Percentiles rank a stretch among this genome's conserved stretches.
These are phyloP conservation scores for Saturnispora hagleri DNA, from an alignment of 805 yeast species.

Conservation along the genomic window DNA sequence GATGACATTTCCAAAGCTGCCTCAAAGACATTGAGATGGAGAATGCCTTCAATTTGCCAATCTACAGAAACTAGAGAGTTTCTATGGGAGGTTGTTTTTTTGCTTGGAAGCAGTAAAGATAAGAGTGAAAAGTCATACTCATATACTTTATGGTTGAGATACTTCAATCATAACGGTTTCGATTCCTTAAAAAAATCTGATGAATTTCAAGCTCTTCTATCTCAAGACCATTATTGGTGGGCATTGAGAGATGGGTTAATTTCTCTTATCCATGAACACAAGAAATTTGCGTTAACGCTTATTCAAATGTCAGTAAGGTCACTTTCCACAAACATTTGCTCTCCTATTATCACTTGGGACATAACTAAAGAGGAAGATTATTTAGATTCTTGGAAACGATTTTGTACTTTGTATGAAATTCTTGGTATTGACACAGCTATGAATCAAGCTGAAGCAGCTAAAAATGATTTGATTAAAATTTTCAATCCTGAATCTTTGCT, in stretches of 20 bases:
- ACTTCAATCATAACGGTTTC: slow-evolving; percentile 26
- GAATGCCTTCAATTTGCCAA: slow-evolving; percentile 29
- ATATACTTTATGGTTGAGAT: slow-evolving; percentile 48
- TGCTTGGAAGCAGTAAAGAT: slow-evolving; percentile 25
- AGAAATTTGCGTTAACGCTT: slow-evolving; percentile 60
- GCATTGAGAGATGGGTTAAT: slow-evolving; percentile 47
- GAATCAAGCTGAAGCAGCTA: slow-evolving; percentile 77
- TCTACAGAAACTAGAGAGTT: slow-evolving; percentile 17
- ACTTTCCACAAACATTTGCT: slow-evolving; percentile 28
- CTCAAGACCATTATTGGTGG: slow-evolving; percentile 42
- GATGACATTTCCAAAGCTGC: slow-evolving; percentile 30
- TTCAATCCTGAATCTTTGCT: slow-evolving; percentile 42
- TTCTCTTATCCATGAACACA: slow-evolving; percentile 50
- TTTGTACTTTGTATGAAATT: slow-evolving; percentile 66
- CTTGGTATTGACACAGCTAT: slow-evolving; percentile 77
- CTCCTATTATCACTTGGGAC: slow-evolving; percentile 40
- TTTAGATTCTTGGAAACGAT: slow-evolving; percentile 59
- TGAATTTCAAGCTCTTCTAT: slow-evolving; percentile 26
- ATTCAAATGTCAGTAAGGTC: slow-evolving; percentile 50
- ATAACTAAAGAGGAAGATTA: slow-evolving; percentile 20
- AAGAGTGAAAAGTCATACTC: slow-evolving; percentile 31
- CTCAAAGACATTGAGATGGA: slow-evolving; percentile 46
- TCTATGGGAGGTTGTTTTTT: slow-evolving; percentile 39
- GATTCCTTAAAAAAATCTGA: slow-evolving; percentile 7
- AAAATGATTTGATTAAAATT: slow-evolving; percentile 47